Evolutionary conservation across 1,284 basidiomycete genomes (phyloP).

Genomic region (Singerocomus inundabilis): DNA sequence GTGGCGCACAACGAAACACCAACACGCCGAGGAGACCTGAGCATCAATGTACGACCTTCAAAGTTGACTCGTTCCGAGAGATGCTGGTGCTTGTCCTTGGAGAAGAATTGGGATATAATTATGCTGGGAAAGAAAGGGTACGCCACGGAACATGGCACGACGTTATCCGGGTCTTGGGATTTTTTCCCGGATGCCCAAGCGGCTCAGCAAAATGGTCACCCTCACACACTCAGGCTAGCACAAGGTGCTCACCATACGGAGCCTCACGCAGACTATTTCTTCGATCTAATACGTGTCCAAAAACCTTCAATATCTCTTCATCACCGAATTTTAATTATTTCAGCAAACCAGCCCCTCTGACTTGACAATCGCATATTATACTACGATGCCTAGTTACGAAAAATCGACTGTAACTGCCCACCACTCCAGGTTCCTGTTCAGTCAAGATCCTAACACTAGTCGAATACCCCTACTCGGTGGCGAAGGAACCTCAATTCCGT

Average conservation of each 20-base stretch:
- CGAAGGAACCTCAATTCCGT: conserved; percentile 7
- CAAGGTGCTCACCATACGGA: background rate
- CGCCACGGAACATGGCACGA: background rate
- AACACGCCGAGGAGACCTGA: background rate
- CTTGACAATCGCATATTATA: background rate
- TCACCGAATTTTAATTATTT: background rate
- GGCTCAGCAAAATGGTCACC: background rate
- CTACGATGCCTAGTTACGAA: background rate
- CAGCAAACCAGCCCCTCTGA: background rate
- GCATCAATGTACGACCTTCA: conserved; percentile 3
- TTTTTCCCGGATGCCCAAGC: background rate
- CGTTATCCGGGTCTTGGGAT: background rate
- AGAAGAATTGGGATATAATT: background rate
- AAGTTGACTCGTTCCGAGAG: conserved; percentile 1
- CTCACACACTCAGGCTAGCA: background rate
- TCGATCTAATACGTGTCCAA: background rate
- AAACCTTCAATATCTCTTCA: background rate
- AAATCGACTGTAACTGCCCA: background rate
- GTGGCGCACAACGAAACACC: conserved; percentile 1
- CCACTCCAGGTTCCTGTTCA: background rate
- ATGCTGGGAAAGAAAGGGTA: conserved; percentile 2
- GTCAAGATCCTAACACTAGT: background rate
- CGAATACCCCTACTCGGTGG: background rate
- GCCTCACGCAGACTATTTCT: conserved; percentile 6
- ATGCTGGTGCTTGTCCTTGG: background rate